Conservation (phyloP, 2,329 filamentous ascomycete genomes). For the Aspergillus unguis region DNA sequence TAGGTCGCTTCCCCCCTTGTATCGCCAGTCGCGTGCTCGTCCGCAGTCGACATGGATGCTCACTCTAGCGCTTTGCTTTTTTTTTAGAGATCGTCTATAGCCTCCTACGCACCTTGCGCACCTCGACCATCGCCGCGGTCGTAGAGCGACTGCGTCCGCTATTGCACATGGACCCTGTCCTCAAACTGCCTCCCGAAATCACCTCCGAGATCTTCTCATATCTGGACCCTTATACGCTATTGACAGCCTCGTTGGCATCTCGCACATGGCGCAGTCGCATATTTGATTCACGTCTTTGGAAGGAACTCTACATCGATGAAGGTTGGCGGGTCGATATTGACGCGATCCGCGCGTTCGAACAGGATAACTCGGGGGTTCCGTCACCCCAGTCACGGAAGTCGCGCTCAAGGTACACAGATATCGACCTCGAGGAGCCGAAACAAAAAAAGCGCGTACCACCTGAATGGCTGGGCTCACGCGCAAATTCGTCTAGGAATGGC, state of each 20-base stretch:
- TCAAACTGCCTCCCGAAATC: conserved; percentile 82
- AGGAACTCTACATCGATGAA: conserved; percentile 74
- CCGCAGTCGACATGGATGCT: neutral
- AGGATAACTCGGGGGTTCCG: conserved; percentile 41
- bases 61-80: conserved; percentile 13
- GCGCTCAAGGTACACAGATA: conserved; percentile 46
- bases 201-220: conserved; percentile 85
- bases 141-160: conserved; percentile 76
- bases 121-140: conserved; percentile 73
- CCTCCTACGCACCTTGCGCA: conserved; percentile 73
- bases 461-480: conserved; percentile 42
- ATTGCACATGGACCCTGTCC: conserved; percentile 88
- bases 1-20: conserved; percentile 29
- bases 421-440: conserved; percentile 49
- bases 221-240: conserved; percentile 74
- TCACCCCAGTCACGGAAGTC: conserved; percentile 45
- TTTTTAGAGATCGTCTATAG: conserved; percentile 72
- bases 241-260: conserved; percentile 75
- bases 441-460: conserved; percentile 52
- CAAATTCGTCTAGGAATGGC: conserved; percentile 23
- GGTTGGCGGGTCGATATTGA: conserved; percentile 73
- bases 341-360: conserved; percentile 67
- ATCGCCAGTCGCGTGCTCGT: conserved; percentile 8
- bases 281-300: conserved; percentile 82
- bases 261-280: conserved; percentile 78